Conservation (phyloP, 2,329 filamentous ascomycete species). For the Pseudomassariella vexata region DNA sequence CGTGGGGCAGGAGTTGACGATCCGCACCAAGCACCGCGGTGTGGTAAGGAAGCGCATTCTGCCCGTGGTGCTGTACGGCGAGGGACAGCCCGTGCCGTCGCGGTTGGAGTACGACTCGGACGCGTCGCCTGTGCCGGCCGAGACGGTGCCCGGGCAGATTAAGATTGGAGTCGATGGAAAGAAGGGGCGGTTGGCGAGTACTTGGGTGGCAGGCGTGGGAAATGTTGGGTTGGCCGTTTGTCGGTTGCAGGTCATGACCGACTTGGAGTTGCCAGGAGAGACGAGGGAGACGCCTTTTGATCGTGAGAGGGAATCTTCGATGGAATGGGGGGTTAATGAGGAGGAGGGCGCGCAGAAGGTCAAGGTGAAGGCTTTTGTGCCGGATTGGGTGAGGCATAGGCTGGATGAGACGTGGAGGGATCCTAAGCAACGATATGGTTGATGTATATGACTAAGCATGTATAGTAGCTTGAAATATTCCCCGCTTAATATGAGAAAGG, state of each 20-base stretch:
- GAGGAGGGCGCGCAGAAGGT: slow-evolving; percentile 31
- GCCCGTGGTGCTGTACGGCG: slow-evolving; percentile 67
- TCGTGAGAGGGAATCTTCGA: slow-evolving; percentile 55
- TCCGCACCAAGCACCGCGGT: slow-evolving; percentile 88
- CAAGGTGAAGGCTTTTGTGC: slow-evolving; percentile 76
- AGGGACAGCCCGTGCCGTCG: slow-evolving; percentile 30
- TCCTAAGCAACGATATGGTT: too few species aligned
- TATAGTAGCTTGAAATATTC: too few species aligned
- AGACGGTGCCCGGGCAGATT: slow-evolving; percentile 36
- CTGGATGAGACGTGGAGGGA: too few species aligned
- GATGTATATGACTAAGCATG: too few species aligned
- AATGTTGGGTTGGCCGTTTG: slow-evolving; percentile 86
- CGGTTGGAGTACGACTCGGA: slow-evolving; percentile 44
- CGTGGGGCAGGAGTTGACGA: slow-evolving; percentile 92
- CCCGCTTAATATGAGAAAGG: too few species aligned
- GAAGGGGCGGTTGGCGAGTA: slow-evolving; percentile 69
- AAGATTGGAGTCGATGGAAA: slow-evolving; percentile 46
- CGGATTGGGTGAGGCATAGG: slow-evolving; percentile 68
- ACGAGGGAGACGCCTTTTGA: slow-evolving; percentile 56
- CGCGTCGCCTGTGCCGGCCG: slow-evolving; percentile 28
- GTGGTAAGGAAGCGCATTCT: slow-evolving; percentile 88
- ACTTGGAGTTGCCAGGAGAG: slow-evolving; percentile 63
- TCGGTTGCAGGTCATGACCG: slow-evolving; percentile 85
- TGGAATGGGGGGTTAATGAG: slow-evolving; percentile 39
- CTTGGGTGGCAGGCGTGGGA: slow-evolving; percentile 71